A percentile compares a stretch with the other conserved stretches of the same genome.
Conservation (phyloP, 768 basidiomycete species). For the Lentinus brumalis region DNA sequence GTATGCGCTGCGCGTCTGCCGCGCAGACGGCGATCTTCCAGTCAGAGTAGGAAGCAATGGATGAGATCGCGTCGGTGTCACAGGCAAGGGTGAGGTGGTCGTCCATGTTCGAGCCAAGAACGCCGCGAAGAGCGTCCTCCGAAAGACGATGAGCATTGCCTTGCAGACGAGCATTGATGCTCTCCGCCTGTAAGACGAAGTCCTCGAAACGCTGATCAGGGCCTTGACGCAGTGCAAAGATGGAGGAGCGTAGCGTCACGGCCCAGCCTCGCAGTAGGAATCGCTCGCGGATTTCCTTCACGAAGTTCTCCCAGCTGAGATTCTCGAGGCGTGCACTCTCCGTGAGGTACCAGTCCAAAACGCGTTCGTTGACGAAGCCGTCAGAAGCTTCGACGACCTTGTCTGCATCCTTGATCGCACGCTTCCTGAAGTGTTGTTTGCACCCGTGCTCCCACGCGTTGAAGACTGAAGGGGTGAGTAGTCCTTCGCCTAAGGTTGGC, state of each 20-base stretch:
- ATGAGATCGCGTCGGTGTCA: not conserved
- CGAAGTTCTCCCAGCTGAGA: too few relatives aligned
- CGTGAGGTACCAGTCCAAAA: too few relatives aligned
- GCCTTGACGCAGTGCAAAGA: not conserved
- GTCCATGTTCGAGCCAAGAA: not conserved
- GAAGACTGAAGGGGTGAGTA: conserved; percentile 25
- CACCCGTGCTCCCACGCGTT: conserved; percentile 1
- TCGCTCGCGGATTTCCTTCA: too few relatives aligned
- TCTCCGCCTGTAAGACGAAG: not conserved
- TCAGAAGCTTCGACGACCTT: not conserved
- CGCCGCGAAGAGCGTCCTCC: not conserved
- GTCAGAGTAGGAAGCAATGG: not conserved
- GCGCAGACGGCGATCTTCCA: not conserved
- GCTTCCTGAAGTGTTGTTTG: not conserved
- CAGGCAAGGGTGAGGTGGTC: not conserved
- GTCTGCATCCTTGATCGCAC: not conserved
- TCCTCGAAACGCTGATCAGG: not conserved
- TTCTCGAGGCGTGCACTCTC: too few relatives aligned
- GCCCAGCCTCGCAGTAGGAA: conserved; percentile 3
- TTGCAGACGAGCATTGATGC: not conserved
- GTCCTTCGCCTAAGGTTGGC: conserved; percentile 17
- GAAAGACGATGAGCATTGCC: not conserved
- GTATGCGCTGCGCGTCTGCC: not conserved
- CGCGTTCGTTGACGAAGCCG: too few relatives aligned
- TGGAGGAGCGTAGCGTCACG: not conserved